phyloP scores from a whole-genome alignment of 257 asterid genomes.

The Marsdenia floribunda region DNA sequence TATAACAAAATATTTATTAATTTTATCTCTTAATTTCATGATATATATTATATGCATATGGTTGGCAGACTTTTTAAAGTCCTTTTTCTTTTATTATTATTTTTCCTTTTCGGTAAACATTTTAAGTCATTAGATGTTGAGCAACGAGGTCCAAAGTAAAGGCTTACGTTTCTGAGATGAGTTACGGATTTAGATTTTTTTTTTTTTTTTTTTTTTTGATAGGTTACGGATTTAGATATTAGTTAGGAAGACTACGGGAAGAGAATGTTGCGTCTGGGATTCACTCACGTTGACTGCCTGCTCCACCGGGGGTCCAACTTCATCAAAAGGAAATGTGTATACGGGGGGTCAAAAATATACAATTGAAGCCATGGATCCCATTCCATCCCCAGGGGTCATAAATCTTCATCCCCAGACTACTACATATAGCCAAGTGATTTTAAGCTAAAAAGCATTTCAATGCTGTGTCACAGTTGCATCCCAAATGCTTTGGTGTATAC shows the following conservation, averaged over 20 bases:
- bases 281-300: neutral
- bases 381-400: slow-evolving; percentile 10
- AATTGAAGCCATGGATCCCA: slow-evolving; percentile 7
- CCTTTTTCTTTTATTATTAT: no score
- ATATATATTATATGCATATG: no score
- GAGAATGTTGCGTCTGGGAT: neutral
- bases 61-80: no score
- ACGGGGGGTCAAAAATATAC: slow-evolving; percentile 16
- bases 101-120: no score
- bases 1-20: no score
- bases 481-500: slow-evolving; percentile 56
- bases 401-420: slow-evolving; percentile 20
- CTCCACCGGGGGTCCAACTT: neutral
- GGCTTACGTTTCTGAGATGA: neutral
- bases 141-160: no score
- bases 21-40: no score
- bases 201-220: no score
- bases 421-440: slow-evolving; percentile 20
- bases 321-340: neutral
- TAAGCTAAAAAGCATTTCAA: slow-evolving; percentile 11
- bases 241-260: no score
- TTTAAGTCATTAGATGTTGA: no score
- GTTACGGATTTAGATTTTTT: neutral
- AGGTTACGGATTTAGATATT: neutral
- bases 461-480: slow-evolving; percentile 34